These are phyloP conservation scores for Ehretia macrophylla DNA, from an alignment of 257 asterid species.

Conservation along the genomic window DNA sequence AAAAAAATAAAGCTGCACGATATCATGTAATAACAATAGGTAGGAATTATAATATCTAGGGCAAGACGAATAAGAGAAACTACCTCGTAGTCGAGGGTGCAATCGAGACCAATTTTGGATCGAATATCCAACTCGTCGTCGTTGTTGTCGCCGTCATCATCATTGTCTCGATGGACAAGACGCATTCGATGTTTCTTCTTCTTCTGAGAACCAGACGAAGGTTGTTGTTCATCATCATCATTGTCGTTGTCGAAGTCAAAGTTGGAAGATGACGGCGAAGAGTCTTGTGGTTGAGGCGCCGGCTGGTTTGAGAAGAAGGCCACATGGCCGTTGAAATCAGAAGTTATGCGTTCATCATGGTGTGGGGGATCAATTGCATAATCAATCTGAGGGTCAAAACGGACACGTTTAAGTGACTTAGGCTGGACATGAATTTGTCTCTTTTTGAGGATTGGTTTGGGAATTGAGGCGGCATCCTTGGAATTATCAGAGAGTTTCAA, in stretches of 20 bases:
- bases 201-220: slow-evolving; percentile 14
- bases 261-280: neutral
- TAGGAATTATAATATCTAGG: neutral
- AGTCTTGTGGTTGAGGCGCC: neutral
- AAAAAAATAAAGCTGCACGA: too few species aligned
- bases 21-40: too few species aligned
- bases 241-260: slow-evolving; percentile 17
- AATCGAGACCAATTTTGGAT: slow-evolving; percentile 76
- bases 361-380: neutral
- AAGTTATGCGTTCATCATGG: neutral
- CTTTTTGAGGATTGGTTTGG: slow-evolving; percentile 63
- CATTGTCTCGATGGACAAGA: slow-evolving; percentile 9
- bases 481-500: slow-evolving; percentile 34
- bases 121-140: slow-evolving; percentile 54
- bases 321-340: neutral
- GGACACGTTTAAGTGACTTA: slow-evolving; percentile 62
- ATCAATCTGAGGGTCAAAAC: slow-evolving; percentile 26
- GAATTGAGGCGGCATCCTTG: slow-evolving; percentile 11
- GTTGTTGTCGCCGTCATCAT: too few species aligned
- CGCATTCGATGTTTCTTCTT: slow-evolving; percentile 23
- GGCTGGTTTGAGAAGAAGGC: slow-evolving; percentile 7
- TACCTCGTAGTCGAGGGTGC: slow-evolving; percentile 87
- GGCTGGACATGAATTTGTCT: slow-evolving; percentile 32
- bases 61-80: neutral
- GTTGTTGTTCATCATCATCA: slow-evolving; percentile 19